These are phyloP conservation scores for Astrothelium macrocarpum DNA, from an alignment of 495 filamentous ascomycete species.

Conservation along the genomic window DNA sequence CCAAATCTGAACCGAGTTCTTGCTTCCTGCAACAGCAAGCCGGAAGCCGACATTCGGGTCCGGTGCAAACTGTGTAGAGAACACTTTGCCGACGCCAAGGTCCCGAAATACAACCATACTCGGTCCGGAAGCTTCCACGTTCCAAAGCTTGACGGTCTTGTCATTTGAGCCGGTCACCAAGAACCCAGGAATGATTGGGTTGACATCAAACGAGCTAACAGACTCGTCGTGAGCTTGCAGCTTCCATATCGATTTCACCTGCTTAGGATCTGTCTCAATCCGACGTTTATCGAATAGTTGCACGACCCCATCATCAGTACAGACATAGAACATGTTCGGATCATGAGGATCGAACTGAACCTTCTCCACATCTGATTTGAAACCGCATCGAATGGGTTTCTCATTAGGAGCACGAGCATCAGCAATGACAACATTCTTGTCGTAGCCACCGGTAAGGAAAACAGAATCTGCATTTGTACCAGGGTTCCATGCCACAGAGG, in stretches of 20 bases:
- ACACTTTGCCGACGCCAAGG: conserved; percentile 88
- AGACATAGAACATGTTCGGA: conserved; percentile 76
- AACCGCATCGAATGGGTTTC: conserved; percentile 69
- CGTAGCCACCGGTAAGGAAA: conserved; percentile 85
- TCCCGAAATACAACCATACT: conserved; percentile 86
- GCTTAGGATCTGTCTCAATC: conserved; percentile 54
- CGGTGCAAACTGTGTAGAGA: conserved; percentile 79
- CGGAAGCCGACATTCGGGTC: conserved; percentile 84
- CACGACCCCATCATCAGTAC: conserved; percentile 78
- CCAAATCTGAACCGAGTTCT: conserved; percentile 89
- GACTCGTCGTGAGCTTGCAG: conserved; percentile 91
- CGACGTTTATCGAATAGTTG: conserved; percentile 78
- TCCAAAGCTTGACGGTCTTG: conserved; percentile 95
- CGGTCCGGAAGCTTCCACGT: conserved; percentile 65
- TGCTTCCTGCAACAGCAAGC: conserved; percentile 87
- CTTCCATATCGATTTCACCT: conserved; percentile 79
- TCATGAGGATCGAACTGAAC: conserved; percentile 91
- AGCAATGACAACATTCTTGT: conserved; percentile 78
- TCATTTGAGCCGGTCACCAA: conserved; percentile 87
- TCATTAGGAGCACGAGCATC: conserved; percentile 89
- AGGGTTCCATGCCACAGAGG: conserved; percentile 81
- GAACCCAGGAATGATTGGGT: conserved; percentile 78
- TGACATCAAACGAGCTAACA: conserved; percentile 91
- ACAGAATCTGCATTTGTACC: conserved; percentile 65
- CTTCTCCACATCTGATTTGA: conserved; percentile 89